Percentiles rank a stretch among this genome's conserved stretches.
Evolutionary conservation across 2,329 filamentous ascomycete species (phyloP).

Genomic region (Monilinia aucupariae): DNA sequence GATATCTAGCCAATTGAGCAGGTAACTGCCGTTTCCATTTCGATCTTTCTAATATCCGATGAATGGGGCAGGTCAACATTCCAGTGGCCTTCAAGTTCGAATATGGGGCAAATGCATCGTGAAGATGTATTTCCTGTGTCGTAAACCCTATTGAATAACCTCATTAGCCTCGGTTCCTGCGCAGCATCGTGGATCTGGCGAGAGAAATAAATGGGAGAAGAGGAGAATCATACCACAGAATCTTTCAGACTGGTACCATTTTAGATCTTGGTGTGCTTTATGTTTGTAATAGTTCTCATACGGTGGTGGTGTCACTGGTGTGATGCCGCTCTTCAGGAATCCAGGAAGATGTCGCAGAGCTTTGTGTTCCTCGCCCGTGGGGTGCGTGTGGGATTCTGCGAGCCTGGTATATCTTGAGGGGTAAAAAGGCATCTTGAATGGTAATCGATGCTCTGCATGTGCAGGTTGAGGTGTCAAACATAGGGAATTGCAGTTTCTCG

Average conservation of each 20-base stretch:
- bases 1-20: slow-evolving; percentile 3
- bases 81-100: not conserved
- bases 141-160: not conserved
- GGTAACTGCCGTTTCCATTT: slow-evolving; percentile 5
- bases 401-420: not conserved
- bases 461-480: not conserved
- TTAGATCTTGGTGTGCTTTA: slow-evolving; percentile 3
- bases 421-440: not conserved
- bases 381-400: slow-evolving; percentile 8
- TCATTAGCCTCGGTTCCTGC: not conserved
- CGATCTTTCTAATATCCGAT: slow-evolving; percentile 6
- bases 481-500: too few species aligned
- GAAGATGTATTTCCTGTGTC: not conserved
- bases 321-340: slow-evolving; percentile 7
- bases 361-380: not conserved
- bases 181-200: not conserved
- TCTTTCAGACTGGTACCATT: slow-evolving; percentile 6
- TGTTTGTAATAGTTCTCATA: slow-evolving; percentile 2
- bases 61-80: not conserved
- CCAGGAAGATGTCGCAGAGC: not conserved
- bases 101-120: slow-evolving; percentile 7
- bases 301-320: slow-evolving; percentile 7
- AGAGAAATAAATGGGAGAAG: too few species aligned
- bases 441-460: not conserved
- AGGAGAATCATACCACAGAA: not conserved